Conservation (phyloP, 208 protist genomes). For the Zelonia costaricensis region DNA sequence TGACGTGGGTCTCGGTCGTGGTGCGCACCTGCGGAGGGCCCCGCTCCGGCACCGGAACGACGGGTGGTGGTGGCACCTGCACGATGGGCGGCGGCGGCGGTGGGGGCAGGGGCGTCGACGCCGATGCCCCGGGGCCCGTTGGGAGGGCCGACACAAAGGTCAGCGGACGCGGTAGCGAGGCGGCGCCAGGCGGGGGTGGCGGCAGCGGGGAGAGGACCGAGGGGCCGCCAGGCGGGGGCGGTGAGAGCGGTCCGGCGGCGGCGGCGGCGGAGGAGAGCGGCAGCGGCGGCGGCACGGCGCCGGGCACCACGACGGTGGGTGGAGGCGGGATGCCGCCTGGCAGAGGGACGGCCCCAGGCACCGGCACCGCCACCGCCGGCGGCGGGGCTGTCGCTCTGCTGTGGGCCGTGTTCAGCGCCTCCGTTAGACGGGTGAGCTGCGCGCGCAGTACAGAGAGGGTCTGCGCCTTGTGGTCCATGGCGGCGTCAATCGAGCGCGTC, state of each 20-base stretch:
- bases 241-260: too few species aligned
- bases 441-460: slow-evolving; percentile 38
- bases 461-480: slow-evolving; percentile 34
- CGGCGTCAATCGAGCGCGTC: slow-evolving; percentile 32
- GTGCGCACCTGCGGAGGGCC: not conserved
- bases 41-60: slow-evolving; percentile 2
- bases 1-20: slow-evolving; percentile 20
- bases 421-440: slow-evolving; percentile 45
- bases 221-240: too few species aligned
- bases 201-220: not conserved
- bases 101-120: not conserved
- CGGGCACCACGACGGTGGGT: not conserved
- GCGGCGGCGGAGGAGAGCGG: not conserved
- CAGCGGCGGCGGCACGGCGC: not conserved
- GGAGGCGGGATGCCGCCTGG: not conserved
- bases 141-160: slow-evolving; percentile 3
- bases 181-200: not conserved
- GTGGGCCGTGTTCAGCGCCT: slow-evolving; percentile 43
- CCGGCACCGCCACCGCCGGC: not conserved
- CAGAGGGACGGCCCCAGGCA: not conserved
- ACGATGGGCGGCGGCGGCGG: slow-evolving; percentile 6
- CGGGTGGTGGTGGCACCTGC: not conserved
- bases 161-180: slow-evolving; percentile 3
- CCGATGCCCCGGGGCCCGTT: not conserved
- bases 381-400: slow-evolving; percentile 12